phyloP scores from a whole-genome alignment of 2,329 filamentous ascomycete genomes.

The Curvularia sp. region DNA sequence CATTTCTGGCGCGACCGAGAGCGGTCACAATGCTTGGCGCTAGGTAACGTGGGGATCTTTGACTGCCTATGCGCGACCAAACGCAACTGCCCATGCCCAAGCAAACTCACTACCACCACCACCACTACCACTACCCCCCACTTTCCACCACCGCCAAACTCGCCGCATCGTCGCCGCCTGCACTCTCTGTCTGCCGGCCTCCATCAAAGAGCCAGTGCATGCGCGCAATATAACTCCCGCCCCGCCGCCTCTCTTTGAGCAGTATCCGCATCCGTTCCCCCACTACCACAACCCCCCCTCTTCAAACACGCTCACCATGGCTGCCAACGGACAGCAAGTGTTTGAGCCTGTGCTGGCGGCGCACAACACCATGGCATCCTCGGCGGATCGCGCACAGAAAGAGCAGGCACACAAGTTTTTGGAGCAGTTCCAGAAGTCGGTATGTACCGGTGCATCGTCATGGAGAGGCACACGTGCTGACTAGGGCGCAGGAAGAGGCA shows the following conservation, averaged over 20 bases:
- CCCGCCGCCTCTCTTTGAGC: slow-evolving; percentile 36
- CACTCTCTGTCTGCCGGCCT: slow-evolving; percentile 8
- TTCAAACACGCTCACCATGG: slow-evolving; percentile 62
- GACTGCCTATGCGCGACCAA: slow-evolving; percentile 33
- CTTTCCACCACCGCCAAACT: slow-evolving; percentile 11
- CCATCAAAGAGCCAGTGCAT: slow-evolving; percentile 27
- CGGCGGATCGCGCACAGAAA: slow-evolving; percentile 81
- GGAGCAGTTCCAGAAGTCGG: slow-evolving; percentile 97
- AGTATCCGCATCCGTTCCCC: slow-evolving; percentile 34
- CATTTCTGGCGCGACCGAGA: slow-evolving; percentile 33
- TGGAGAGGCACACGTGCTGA: slow-evolving; percentile 34
- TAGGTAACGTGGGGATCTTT: slow-evolving; percentile 25
- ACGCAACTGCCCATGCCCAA: slow-evolving; percentile 31
- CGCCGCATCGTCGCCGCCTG: slow-evolving; percentile 7
- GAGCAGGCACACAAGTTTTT: slow-evolving; percentile 89
- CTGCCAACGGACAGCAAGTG: slow-evolving; percentile 71
- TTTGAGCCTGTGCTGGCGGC: slow-evolving; percentile 88
- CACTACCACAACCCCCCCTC: slow-evolving; percentile 21
- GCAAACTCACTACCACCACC: slow-evolving; percentile 33
- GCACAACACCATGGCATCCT: slow-evolving; percentile 87
- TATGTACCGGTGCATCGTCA: slow-evolving; percentile 58
- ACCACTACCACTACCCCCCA: slow-evolving; percentile 8
- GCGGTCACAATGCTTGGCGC: slow-evolving; percentile 41
- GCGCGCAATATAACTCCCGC: slow-evolving; percentile 36
- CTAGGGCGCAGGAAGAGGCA: slow-evolving; percentile 73